Percentiles rank a stretch among this genome's conserved stretches.
Evolutionary conservation across 371 early-diverging fungal genomes (phyloP).

Genomic region (Mortierella sp.): DNA sequence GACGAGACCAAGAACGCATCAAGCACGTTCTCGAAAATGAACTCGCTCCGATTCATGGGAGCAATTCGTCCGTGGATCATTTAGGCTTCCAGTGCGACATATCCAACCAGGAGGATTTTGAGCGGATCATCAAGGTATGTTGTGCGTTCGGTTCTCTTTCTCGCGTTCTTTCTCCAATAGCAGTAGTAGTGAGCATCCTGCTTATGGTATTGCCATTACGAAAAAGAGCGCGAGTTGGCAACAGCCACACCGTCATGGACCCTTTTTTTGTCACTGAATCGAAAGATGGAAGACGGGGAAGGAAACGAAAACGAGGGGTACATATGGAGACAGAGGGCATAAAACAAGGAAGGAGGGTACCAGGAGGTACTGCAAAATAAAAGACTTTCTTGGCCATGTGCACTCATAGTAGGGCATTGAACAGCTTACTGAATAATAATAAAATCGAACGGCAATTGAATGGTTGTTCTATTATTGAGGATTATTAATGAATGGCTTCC

Average conservation of each 20-base stretch:
- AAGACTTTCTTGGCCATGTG: background rate
- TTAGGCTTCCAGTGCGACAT: conserved; percentile 65
- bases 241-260: background rate
- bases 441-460: background rate
- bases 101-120: conserved; percentile 59
- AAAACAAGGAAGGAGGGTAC: background rate
- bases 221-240: background rate
- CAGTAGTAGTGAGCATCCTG: background rate
- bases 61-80: conserved; percentile 28
- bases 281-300: background rate
- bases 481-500: too few relatives aligned
- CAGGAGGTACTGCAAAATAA: background rate
- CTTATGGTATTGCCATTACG: background rate
- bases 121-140: conserved; percentile 61
- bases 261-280: background rate
- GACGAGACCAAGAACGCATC: conserved; percentile 66
- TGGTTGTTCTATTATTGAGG: background rate
- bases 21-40: conserved; percentile 44
- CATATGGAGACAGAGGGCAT: background rate
- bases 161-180: background rate
- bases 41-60: conserved; percentile 18
- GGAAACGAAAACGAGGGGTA: background rate
- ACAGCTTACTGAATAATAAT: background rate
- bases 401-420: background rate
- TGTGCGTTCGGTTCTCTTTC: background rate